phyloP scores from a whole-genome alignment of 1,139 yeast genomes.

The Sugiyamaella castrensis region DNA sequence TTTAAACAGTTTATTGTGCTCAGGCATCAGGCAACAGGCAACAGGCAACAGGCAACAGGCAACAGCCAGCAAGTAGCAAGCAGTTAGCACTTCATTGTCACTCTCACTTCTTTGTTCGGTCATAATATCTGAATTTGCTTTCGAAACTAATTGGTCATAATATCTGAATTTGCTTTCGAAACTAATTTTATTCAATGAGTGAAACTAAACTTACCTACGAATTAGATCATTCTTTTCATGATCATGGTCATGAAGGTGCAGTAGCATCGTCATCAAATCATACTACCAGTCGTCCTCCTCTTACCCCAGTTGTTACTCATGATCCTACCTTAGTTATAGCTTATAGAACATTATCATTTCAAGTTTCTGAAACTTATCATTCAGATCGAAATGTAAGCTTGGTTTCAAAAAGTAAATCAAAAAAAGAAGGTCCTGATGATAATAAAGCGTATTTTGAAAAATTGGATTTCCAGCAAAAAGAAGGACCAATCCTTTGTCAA shows the following conservation, averaged over 20 bases:
- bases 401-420: background rate
- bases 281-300: background rate
- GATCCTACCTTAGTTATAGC: constrained; percentile 13
- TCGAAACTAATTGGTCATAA: no score
- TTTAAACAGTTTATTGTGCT: no score
- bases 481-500: constrained; percentile 15
- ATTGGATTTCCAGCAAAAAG: constrained; percentile 20
- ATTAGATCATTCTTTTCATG: background rate
- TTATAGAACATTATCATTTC: constrained; percentile 32
- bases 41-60: no score
- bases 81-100: no score
- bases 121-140: no score
- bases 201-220: no score
- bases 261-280: background rate
- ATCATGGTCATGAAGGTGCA: no score
- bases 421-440: constrained; percentile 4
- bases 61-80: no score
- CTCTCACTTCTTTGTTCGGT: no score
- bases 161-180: no score
- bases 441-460: constrained; percentile 20
- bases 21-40: no score
- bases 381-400: constrained; percentile 4
- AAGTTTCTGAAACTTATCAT: constrained; percentile 18
- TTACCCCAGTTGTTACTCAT: background rate
- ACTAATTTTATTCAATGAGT: no score